Evolutionary conservation across 1,139 yeast species (phyloP).

Genomic region (Protomyces inouyei): DNA sequence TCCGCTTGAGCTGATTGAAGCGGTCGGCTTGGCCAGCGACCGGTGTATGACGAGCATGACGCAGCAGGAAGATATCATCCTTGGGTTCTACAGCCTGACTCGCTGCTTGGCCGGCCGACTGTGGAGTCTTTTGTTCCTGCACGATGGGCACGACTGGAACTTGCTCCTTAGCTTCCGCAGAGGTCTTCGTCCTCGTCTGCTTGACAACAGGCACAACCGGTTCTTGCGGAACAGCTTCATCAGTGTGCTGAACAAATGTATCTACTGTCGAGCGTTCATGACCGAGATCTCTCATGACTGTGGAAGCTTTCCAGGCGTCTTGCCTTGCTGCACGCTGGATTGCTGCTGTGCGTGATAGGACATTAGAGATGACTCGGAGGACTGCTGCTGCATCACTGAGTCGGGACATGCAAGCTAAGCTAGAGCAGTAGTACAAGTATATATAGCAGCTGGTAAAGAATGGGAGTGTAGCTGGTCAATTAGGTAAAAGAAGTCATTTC

Average conservation of each 20-base stretch:
- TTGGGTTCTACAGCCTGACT: neutral
- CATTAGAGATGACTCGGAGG: conserved; percentile 3
- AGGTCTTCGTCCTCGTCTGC: neutral
- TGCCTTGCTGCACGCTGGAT: conserved; percentile 2
- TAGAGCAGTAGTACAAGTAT: neutral
- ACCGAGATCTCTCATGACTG: conserved; percentile 10
- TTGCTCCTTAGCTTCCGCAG: neutral
- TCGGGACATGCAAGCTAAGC: conserved; percentile 2
- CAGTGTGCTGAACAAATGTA: neutral
- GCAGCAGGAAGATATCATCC: neutral
- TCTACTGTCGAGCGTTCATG: neutral
- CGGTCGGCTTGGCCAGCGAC: neutral
- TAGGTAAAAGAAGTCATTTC: no score
- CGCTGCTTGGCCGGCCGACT: neutral
- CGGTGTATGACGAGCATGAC: neutral
- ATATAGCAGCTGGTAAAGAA: no score
- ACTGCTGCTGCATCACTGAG: conserved; percentile 17
- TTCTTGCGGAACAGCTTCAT: neutral
- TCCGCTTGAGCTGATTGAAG: neutral
- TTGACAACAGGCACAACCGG: neutral
- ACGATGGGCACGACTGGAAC: neutral
- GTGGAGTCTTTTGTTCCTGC: neutral
- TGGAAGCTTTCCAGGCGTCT: conserved; percentile 13
- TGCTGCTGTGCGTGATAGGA: neutral
- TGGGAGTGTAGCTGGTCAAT: no score